Evolutionary conservation across 108 stramenopile species (phyloP), one percentile per base, ranked within the genome.

Genomic region (Cyclostephanos tholiformis): DNA sequence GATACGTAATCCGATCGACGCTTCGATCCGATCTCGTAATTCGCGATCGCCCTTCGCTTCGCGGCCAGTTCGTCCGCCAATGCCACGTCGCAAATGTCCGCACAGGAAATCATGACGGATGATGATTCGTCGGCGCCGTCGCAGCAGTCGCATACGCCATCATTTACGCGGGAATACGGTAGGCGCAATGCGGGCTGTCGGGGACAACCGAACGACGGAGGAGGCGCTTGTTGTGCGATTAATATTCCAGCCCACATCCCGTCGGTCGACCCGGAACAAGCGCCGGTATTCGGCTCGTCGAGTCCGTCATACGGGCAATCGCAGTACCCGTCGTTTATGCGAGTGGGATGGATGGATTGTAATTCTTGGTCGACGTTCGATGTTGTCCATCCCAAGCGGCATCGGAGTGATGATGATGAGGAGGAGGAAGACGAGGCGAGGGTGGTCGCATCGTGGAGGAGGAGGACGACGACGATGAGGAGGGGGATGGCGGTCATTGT

Each of bases 91-190:
- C 92, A 94, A 59, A 56, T 76, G 70, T 94, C 85, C 0, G 58
- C 48, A 70, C 92, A 94, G 36, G 36, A 8, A 23, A 67, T 50
- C 16, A 51, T 3, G 44, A 23, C n/a, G 49, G 59, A 17, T 12
- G 16, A 36, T 80, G 8, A 39, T 30, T 91, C 90, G 68, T 93
- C 92, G 63, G 77, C 73, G 22, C 89, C 92, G 75, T 89, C 87
- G 70, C 90, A 91, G 65, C 92, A 93, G 81, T 93, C 92, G 67
- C 92, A 93, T 69, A 91, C 87, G 7, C 90, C 92, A 74, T 93
- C 92, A 58, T 88, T 46, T 27, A 93, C 9, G n/a, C 87, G 60
- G 2, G 87, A 88, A 1, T 65, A 49, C 7, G 88, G 87, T 16
- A 91, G 70, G 30, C 58, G 60, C 49, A 93, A 39, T 13, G 74